Evolutionary conservation across 306 rosid genomes (phyloP).

Genomic region (Abrus pulchellus): DNA sequence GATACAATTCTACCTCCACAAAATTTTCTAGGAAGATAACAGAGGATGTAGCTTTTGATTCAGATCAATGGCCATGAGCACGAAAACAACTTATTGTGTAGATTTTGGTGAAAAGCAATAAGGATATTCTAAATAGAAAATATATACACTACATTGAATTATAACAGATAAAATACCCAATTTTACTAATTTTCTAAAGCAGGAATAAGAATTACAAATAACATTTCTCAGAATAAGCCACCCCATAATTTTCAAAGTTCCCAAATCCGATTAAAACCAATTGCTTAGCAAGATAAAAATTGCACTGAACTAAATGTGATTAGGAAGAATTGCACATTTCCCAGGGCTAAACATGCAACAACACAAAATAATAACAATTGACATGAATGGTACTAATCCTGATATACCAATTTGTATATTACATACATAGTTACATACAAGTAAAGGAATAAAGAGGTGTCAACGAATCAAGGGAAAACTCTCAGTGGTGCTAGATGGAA

Average conservation of each 20-base stretch:
- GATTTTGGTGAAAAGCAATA: neutral
- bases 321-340: neutral
- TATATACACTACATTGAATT: neutral
- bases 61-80: neutral
- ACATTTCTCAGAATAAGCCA: neutral
- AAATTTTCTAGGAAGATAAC: neutral
- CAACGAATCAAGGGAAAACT: conserved; percentile 45
- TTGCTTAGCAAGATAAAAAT: neutral
- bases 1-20: neutral
- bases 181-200: neutral
- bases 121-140: neutral
- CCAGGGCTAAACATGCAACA: conserved; percentile 2
- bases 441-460: neutral
- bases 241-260: neutral
- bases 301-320: neutral
- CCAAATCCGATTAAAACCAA: neutral
- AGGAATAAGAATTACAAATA: neutral
- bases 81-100: neutral
- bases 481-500: conserved; percentile 38
- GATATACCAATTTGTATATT: conserved; percentile 25
- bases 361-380: conserved; percentile 10
- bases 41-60: neutral
- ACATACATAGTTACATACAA: neutral
- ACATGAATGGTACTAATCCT: neutral
- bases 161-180: neutral